Conservation (phyloP, 805 yeast genomes). For the Lachancea meyersii region DNA sequence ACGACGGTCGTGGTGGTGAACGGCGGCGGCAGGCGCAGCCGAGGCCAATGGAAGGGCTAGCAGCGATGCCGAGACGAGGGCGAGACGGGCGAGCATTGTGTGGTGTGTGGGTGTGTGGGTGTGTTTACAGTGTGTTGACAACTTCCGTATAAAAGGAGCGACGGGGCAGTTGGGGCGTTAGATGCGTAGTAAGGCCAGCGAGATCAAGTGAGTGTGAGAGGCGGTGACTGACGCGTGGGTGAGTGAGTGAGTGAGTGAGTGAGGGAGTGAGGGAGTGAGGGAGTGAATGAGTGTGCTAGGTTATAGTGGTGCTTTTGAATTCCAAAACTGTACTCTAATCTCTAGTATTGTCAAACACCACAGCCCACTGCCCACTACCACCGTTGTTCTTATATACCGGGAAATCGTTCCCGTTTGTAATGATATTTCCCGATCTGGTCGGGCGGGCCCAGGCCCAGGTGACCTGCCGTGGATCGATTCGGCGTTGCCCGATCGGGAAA, state of each 20-base stretch:
- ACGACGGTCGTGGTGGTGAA: slow-evolving; percentile 23
- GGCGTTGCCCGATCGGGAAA: neutral
- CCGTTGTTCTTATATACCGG: too few species aligned
- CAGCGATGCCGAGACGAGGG: neutral
- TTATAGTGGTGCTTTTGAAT: too few species aligned
- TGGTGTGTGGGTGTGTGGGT: neutral
- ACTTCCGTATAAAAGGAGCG: slow-evolving; percentile 8
- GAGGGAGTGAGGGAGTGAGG: too few species aligned
- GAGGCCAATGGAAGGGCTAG: slow-evolving; percentile 14
- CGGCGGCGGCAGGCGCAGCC: slow-evolving; percentile 22
- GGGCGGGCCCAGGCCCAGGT: neutral
- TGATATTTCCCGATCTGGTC: neutral
- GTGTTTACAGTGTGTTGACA: neutral
- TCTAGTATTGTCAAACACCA: too few species aligned
- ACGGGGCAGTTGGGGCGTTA: slow-evolving; percentile 1
- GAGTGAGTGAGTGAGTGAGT: too few species aligned
- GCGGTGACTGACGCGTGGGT: neutral
- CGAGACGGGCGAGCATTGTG: slow-evolving; percentile 4
- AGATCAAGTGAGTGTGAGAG: neutral
- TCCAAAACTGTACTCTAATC: too few species aligned
- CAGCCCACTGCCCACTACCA: too few species aligned
- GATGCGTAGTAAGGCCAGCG: neutral
- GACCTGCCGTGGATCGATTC: neutral
- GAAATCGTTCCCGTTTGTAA: too few species aligned
- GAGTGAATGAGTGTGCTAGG: too few species aligned